These are phyloP conservation scores for Pleurotus salmoneostramineus DNA, from an alignment of 768 basidiomycete genomes.

Conservation along the genomic window DNA sequence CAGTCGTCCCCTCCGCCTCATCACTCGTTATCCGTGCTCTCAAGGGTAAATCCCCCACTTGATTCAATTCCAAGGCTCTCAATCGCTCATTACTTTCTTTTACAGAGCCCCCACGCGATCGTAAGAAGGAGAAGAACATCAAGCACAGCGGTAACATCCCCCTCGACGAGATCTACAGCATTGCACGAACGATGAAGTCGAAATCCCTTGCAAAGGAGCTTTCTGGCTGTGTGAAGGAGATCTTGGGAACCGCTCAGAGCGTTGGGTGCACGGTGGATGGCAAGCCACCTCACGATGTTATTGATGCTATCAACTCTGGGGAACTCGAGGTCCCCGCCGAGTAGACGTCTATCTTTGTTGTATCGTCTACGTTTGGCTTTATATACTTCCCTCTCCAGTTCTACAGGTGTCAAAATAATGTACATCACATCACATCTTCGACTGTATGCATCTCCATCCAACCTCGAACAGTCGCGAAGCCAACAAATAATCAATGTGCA, in stretches of 20 bases:
- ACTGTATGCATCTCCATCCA: too few species aligned
- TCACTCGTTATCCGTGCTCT: slow-evolving; percentile 97
- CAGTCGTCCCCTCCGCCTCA: slow-evolving; percentile 95
- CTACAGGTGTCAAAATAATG: not conserved
- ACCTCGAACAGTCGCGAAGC: too few species aligned
- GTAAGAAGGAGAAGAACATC: slow-evolving; percentile 99
- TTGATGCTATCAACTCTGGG: slow-evolving; percentile 80
- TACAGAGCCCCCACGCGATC: slow-evolving; percentile 95
- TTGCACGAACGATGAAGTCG: slow-evolving; percentile 92
- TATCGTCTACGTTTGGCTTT: slow-evolving; percentile 19
- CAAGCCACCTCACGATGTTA: slow-evolving; percentile 87
- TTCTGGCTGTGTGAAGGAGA: slow-evolving; percentile 91
- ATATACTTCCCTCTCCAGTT: not conserved
- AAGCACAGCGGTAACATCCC: slow-evolving; percentile 95
- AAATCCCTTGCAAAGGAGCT: slow-evolving; percentile 94
- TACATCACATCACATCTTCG: not conserved
- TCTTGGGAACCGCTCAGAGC: slow-evolving; percentile 95
- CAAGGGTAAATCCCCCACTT: slow-evolving; percentile 64
- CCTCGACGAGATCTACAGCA: slow-evolving; percentile 90
- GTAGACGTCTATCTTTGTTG: slow-evolving; percentile 40
- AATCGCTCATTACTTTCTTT: not conserved
- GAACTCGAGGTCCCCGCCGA: slow-evolving; percentile 86
- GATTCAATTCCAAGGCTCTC: not conserved
- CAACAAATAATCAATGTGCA: too few species aligned
- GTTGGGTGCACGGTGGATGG: slow-evolving; percentile 97